phyloP scores from a whole-genome alignment of 169 alveolate genomes.

The Cryptosporidium tyzzeri region DNA sequence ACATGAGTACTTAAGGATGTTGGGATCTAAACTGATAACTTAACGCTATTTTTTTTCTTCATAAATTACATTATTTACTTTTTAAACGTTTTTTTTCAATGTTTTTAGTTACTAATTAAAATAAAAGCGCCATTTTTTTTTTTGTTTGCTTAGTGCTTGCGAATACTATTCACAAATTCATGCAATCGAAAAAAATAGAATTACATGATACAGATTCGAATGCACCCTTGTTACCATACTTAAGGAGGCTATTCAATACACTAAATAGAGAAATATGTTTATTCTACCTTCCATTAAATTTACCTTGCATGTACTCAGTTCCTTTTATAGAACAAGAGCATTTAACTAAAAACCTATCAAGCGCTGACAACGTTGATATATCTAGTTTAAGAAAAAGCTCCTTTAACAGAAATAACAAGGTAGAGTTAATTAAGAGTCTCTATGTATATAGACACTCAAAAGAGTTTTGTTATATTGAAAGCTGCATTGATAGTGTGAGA shows the following conservation, averaged over 20 bases:
- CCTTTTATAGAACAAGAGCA: slow-evolving; percentile 57
- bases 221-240: slow-evolving; percentile 67
- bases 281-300: slow-evolving; percentile 15
- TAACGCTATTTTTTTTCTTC: no score
- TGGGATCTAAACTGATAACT: neutral
- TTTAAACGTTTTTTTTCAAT: neutral
- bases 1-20: neutral
- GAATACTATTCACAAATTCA: neutral
- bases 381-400: slow-evolving; percentile 10
- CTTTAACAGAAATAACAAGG: slow-evolving; percentile 1
- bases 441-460: slow-evolving; percentile 60
- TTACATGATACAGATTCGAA: slow-evolving; percentile 57
- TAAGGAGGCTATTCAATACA: slow-evolving; percentile 53
- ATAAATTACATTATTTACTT: no score
- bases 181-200: slow-evolving; percentile 34
- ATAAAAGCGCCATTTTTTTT: neutral
- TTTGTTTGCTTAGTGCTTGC: neutral
- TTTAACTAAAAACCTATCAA: neutral
- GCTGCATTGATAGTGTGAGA: slow-evolving; percentile 65
- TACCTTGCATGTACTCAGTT: slow-evolving; percentile 42
- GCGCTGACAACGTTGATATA: neutral
- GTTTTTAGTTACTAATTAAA: neutral
- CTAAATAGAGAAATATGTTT: slow-evolving; percentile 57
- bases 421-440: slow-evolving; percentile 26
- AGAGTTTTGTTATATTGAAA: slow-evolving; percentile 63